Base-by-base conservation (phyloP, 2,329 filamentous ascomycete species). In the Aureobasidium melanogenum region DNA sequence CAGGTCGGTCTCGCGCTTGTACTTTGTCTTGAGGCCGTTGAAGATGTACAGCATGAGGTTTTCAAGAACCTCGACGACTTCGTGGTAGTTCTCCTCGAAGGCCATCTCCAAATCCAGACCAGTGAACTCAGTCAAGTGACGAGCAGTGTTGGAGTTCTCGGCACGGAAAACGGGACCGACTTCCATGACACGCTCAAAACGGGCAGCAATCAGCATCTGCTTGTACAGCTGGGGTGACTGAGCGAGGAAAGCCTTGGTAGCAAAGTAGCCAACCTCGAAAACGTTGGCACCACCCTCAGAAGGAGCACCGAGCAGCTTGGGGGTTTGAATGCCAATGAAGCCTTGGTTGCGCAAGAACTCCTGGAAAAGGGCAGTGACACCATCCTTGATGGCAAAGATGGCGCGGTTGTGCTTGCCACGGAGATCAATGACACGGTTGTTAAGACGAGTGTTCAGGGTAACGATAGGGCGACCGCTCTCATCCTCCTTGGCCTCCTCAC, bases 231-330 rank as follows among this genome's bases (percentile, higher is more conserved):
- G 89, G 6, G 89, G 90, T 6, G 84, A 88, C 73, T 92, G 89
- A 6, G 89, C 89, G 22, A 94, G 80, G 72, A 80, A 94, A 1
- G 91, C 93, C 66, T 88, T 84, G 70, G 88, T 84, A 67, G 88
- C 89, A 74, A 97, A 97, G 77, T 97, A 97, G 46, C 87, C 86
- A 67, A 97, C 80, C 68, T 87, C 82, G 75, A 99, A 97, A 43
- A 97, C 93, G 72, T 93, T 95, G 67, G 86, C 86, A 66, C 94
- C 94, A 69, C 94, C 93, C 77, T 99, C 94, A 4, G 91, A 94
- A 5, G 94, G 89, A 15, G 93, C 88, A 54, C 88, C 92, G 60
- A 96, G 89, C 46, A 99, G 80, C 73, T 91, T 93, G 10, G 94
- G 91, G 1, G 92, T 89, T 73, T 96, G 90, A 70, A 97, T 91